phyloP scores from a whole-genome alignment of 176 grass and related monocot species.

The Juncus effusus region DNA sequence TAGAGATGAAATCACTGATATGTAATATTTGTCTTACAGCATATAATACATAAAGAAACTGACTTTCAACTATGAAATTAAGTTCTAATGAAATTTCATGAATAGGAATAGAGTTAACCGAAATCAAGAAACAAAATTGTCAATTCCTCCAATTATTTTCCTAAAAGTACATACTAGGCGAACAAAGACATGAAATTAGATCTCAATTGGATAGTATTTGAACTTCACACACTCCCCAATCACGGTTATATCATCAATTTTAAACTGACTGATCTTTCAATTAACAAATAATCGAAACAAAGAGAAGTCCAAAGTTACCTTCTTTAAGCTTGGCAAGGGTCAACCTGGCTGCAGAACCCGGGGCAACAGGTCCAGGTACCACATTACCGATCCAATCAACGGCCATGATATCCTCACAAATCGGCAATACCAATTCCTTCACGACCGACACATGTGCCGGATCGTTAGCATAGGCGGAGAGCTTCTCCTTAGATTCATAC shows the following conservation, averaged over 20 bases:
- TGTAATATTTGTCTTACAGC: background rate
- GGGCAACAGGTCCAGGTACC: constrained; percentile 28
- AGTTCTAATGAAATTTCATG: background rate
- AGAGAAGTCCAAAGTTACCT: constrained; percentile 9
- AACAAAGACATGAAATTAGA: too few relatives aligned
- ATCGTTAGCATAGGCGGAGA: constrained; percentile 56
- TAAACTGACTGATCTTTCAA: background rate
- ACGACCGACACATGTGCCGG: constrained; percentile 75
- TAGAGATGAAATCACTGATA: background rate
- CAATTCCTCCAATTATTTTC: too few relatives aligned
- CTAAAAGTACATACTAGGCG: too few relatives aligned
- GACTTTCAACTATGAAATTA: background rate
- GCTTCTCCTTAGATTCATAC: constrained; percentile 54
- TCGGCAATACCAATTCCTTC: constrained; percentile 51
- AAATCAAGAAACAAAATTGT: background rate
- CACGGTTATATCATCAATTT: background rate
- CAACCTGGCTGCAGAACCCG: constrained; percentile 54
- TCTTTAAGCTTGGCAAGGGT: constrained; percentile 66
- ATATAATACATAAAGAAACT: background rate
- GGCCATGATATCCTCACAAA: constrained; percentile 62
- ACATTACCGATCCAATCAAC: constrained; percentile 59
- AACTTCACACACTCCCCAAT: background rate
- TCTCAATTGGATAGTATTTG: background rate
- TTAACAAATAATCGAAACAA: background rate
- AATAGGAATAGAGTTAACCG: background rate